Evolutionary conservation across 805 yeast species (phyloP), one percentile per base, ranked within the genome.

Genomic region (Kluyveromyces siamensis): DNA sequence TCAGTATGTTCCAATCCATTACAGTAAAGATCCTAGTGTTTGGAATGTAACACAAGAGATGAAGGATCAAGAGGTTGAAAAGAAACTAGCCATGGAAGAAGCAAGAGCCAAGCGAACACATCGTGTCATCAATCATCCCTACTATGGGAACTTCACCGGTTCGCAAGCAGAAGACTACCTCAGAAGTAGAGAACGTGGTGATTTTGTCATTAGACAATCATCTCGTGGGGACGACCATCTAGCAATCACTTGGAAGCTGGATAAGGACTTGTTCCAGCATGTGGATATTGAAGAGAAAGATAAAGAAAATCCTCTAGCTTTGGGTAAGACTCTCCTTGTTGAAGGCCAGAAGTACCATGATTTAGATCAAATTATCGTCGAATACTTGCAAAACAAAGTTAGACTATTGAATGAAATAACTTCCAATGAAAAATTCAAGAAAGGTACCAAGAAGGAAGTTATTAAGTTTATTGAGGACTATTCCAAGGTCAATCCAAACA

Each of bases 211-310:
- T 48, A 79, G 99, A 56, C 99, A 98, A 17, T 88, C 97, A 0
- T 87, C 96, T 9, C 80, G 83, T 53, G 99, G 99, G 40, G 74
- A 78, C 43, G 86, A 87, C 53, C 96, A 83, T 66, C 74, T 93
- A 56, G 89, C 96, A 2, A 83, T 91, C 40, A 91, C 99, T 0
- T 93, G 98, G 97, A 93, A 93, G 65, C 90, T 93, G 42, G 93
- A 87, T 51, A 91, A 87, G 62, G 85, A 83, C 63, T 70, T 91
- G 52, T 93, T 84, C 69, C 98, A 93, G 65, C 98, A 93, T 64
- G 72, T 93, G 54, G 93, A 89, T 57, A 85, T 93, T 42, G 72
- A 81, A 52, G 98, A 93, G 67, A 75, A 76, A 43, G 81, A 76
- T 42, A 80, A 81, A 59, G 83, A 77, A 46, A 80, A 78, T 52